Base-by-base conservation (phyloP, 1,284 basidiomycete species). In the Rhizopogon hawkerae region DNA sequence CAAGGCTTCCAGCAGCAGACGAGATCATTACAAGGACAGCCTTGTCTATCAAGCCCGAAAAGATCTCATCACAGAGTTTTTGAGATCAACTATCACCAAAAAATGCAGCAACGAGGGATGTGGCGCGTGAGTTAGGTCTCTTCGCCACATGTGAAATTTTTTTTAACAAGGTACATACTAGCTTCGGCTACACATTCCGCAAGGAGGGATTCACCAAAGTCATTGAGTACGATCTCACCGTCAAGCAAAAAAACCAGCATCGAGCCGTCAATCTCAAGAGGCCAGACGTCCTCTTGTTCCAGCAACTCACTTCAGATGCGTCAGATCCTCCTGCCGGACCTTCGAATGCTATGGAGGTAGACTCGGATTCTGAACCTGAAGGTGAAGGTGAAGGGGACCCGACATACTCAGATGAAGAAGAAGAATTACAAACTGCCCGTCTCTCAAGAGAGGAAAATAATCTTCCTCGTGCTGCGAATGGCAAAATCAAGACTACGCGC, bases 141-240 rank as follows among this genome's bases (percentile, higher is more conserved):
- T 47, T 46, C 35, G 14, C 37, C 24, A 33, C 14, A 38, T 38
- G 46, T 47, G 24, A 24, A 24, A 2, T 21, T 3, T 36, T 59
- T 58, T 34, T n/a, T 34, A 38, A 13, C 43, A 4, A 26, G 35
- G 29, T 44, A 31, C 54, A 31, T 44, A 33, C 54, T 48, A 95
- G 92, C n/a, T 71, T 78, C 60, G 83, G 77, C 1, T 92, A 91
- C 62, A 89, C 89, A 0, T 90, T 92, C 68, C 85, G 94, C 52
- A 97, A 94, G 66, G 96, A 98, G 64, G 92, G 91, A 1, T 79
- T 90, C 62, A 89, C 91, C 52, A 98, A 97, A 70, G 81, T 99
- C 55, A 87, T 98, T 64, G 94, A 98, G 69, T 89, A 90, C 60
- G 92, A 93, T 59, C 76, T 98, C 26, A 76, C 89, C 1, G 50